Evolutionary conservation across 257 asterid species (phyloP), one percentile per base, ranked within the genome.

Genomic region (Salvia rosmarinus): DNA sequence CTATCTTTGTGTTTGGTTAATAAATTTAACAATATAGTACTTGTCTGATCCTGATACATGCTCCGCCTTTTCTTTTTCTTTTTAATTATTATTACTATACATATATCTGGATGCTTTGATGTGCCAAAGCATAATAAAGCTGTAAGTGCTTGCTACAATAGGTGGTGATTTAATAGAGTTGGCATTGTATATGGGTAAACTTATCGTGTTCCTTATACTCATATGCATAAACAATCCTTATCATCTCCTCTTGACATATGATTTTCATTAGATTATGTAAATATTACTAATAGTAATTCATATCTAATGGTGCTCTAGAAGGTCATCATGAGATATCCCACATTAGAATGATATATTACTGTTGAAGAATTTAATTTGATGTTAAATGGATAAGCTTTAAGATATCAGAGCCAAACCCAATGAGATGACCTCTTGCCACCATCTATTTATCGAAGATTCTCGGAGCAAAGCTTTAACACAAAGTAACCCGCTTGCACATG

Each of bases 21-120:
- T 17, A n/a, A 43, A n/a, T 32, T 11, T 43, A 40, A 2, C 57
- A 58, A 47, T 37, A 3, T 68, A 44, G 63, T 34, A 58, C 34
- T 64, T 58, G n/a, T n/a, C n/a, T n/a, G n/a, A n/a, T 17, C 64
- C 64, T 73, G 61, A 16, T 67, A 37, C 64, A 25, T 66, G 9
- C 57, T 32, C 39, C 59, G 16, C 8, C 55, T 20, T 35, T n/a
- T n/a, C n/a, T n/a, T n/a, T n/a, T n/a, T n/a, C n/a, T n/a, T n/a
- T n/a, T n/a, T n/a, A n/a, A n/a, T n/a, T n/a, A 11, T 28, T 32
- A 25, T 40, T 42, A 52, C 23, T 8, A 13, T 59, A 17, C 8
- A 16, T 50, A 50, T 46, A 43, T 13, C 13, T 13, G 70, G 19
- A n/a, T 54, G 8, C 25, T 14, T 65, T 39, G 8, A 11, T 9